phyloP scores from a whole-genome alignment of 371 early-diverging fungal genomes.

The Chytridium lagenaria region DNA sequence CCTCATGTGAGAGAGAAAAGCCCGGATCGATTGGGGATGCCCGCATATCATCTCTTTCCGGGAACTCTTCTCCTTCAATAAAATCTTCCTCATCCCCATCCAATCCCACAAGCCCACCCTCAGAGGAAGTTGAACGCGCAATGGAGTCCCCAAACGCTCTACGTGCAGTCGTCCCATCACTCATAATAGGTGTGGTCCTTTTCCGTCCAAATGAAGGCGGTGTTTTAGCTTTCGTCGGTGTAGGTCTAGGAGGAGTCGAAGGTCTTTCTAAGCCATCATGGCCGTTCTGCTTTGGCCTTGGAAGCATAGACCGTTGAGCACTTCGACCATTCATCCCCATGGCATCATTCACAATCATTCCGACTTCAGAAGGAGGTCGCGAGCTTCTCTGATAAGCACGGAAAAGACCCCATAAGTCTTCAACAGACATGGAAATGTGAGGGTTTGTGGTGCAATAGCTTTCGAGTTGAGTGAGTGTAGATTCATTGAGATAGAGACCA shows the following conservation, averaged over 20 bases:
- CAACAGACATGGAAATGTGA: background rate
- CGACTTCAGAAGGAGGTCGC: background rate
- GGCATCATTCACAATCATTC: background rate
- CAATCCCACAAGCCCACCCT: background rate
- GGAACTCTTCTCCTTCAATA: background rate
- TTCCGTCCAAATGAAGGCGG: slow-evolving; percentile 12
- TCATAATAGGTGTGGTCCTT: slow-evolving; percentile 3
- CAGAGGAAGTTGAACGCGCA: background rate
- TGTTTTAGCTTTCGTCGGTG: background rate
- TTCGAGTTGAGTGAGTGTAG: background rate
- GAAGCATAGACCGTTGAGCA: background rate
- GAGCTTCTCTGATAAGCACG: background rate
- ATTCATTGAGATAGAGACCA: background rate
- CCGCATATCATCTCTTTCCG: background rate
- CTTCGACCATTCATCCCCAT: background rate
- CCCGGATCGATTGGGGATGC: background rate
- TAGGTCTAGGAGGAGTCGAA: background rate
- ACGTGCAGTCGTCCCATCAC: background rate
- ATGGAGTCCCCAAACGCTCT: background rate
- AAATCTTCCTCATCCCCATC: slow-evolving; percentile 3
- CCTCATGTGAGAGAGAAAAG: background rate
- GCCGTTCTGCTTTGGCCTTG: background rate
- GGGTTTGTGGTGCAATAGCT: background rate
- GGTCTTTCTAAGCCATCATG: background rate
- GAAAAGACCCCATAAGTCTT: background rate